phyloP scores from a whole-genome alignment of 305 asterid species.

The Fraxinus ornus region DNA sequence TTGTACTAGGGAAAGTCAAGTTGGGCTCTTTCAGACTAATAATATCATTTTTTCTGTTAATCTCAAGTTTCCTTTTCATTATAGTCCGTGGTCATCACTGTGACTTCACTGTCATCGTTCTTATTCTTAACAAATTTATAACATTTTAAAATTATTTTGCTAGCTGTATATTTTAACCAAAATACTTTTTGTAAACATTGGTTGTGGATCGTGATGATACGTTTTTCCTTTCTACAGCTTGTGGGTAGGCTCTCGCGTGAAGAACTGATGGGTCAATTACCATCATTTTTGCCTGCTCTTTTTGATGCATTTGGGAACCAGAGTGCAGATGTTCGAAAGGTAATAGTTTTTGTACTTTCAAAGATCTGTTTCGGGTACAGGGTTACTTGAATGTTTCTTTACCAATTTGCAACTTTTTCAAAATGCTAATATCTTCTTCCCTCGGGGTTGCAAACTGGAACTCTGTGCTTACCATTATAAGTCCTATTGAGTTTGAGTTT shows the following conservation, averaged over 20 bases:
- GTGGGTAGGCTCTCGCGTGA: constrained; percentile 52
- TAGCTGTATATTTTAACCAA: background rate
- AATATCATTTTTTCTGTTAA: background rate
- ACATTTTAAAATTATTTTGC: background rate
- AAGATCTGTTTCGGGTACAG: too few species aligned
- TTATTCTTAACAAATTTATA: background rate
- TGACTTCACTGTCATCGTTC: background rate
- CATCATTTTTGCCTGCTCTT: constrained; percentile 66
- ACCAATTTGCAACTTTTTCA: background rate
- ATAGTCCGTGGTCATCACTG: background rate
- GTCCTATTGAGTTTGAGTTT: constrained; percentile 11
- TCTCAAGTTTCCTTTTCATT: background rate
- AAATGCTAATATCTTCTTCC: background rate
- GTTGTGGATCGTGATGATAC: background rate
- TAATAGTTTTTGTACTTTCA: too few species aligned
- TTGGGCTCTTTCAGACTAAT: background rate
- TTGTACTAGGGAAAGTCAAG: too few species aligned
- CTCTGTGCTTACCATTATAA: too few species aligned
- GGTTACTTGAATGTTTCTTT: too few species aligned
- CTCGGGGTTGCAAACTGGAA: too few species aligned
- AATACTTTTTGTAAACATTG: background rate
- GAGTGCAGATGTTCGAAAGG: constrained; percentile 99
- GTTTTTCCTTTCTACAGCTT: constrained; percentile 34
- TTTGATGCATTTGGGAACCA: constrained; percentile 97
- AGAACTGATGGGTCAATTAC: constrained; percentile 46